Evolutionary conservation across 164 flowering plant species (phyloP).

Genomic region (Santalum album): DNA sequence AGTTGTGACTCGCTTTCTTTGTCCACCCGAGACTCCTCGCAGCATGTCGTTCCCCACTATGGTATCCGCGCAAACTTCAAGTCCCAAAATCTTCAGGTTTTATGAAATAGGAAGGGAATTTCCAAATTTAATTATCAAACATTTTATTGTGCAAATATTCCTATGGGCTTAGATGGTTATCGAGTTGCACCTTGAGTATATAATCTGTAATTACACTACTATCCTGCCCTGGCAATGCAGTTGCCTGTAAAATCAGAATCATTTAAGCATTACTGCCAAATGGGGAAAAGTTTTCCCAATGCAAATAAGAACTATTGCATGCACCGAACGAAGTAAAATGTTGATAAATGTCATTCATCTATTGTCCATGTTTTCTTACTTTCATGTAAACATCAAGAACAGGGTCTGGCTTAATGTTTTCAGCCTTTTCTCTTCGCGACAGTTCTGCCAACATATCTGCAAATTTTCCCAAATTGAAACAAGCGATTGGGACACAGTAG

Average conservation of each 20-base stretch:
- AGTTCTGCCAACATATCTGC: slow-evolving; percentile 53
- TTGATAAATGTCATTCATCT: no score
- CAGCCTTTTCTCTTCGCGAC: slow-evolving; percentile 48
- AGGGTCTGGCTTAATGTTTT: slow-evolving; percentile 56
- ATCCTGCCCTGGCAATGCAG: slow-evolving; percentile 65
- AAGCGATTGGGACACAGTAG: not conserved
- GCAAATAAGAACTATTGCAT: not conserved
- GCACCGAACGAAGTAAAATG: not conserved
- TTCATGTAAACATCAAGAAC: slow-evolving; percentile 56
- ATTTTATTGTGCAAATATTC: no score
- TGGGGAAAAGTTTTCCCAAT: not conserved
- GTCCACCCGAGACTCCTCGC: no score
- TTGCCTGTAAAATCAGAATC: slow-evolving; percentile 31
- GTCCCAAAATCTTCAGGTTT: no score
- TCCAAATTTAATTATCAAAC: no score
- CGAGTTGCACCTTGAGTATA: slow-evolving; percentile 42
- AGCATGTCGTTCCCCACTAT: no score
- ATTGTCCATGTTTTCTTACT: slow-evolving; percentile 14
- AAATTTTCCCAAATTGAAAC: slow-evolving; percentile 4
- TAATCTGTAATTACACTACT: slow-evolving; percentile 70
- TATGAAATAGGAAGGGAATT: no score
- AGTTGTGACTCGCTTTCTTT: no score
- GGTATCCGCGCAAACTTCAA: no score
- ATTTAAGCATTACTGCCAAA: no score
- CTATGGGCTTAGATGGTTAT: no score